Base-by-base conservation (phyloP, 2,329 filamentous ascomycete species). In the Exophiala spinifera region DNA sequence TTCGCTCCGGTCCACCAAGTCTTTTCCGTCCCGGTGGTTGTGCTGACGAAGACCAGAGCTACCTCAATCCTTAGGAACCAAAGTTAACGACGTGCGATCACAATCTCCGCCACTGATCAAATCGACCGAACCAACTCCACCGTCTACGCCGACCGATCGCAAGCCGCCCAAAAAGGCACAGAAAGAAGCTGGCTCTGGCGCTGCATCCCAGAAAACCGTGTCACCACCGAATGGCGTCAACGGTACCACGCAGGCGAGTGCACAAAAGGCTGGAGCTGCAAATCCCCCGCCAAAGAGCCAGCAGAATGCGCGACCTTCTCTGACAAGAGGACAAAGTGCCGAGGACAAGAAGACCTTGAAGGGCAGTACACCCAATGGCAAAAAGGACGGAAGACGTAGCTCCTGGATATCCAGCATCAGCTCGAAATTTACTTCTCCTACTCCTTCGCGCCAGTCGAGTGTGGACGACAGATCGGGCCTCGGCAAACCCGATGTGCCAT, bases 321-420 rank as follows among this genome's bases (percentile, higher is more conserved):
- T 57, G 37, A 21, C 36, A 21, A 50, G 19, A 53, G 56, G 50
- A 13, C 50, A 51, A 45, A 59, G 49, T 37, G 49, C 37, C 36
- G 59, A 61, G 34, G 53, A 61, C 5, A 58, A 58, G 45, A 56
- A 56, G 47, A 31, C 33, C 20, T 33, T 48, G 17, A 58, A 46
- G 34, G 31, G 43, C 19, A 44, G 44, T 13, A 45, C 44, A 11
- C 42, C 51, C 14, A 58, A 47, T 39, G 14, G 13, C 45, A 63
- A 62, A 49, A 61, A 62, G 31, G 59, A 63, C 43, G 78, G 83
- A 49, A 81, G 90, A 61, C 75, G 83, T 51, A 86, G 85, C 59
- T 96, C 91, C 13, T 99, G 94, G 94, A 91, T 97, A 66, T 89
- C 89, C 53, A 96, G 85, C 67, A 84, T 97, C 62, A 95, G 90